Evolutionary conservation across 2,329 filamentous ascomycete species (phyloP), one percentile per base, ranked within the genome.

Genomic region (Colletotrichum gloeosporioides): DNA sequence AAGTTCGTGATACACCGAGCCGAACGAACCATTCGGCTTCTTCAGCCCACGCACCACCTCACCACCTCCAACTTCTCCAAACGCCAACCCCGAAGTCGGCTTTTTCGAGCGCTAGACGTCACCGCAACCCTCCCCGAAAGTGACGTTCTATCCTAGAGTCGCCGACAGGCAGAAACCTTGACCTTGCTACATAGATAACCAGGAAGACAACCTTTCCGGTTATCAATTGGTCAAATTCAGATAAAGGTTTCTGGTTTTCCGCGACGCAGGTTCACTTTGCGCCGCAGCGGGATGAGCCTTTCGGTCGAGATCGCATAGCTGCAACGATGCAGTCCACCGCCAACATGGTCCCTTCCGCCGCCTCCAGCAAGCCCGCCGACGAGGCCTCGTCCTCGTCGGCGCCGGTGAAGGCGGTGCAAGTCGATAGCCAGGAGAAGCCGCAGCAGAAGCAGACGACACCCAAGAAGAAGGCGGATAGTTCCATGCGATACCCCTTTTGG

Each of bases 401-500:
- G 36, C 36, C 73, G 18, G 32, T 69, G 57, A 73, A 64, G 34
- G n/a, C 65, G 69, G 63, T 31, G 27, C 69, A 73, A 57, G 9
- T 34, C 12, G 69, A 67, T 15, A 59, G 4, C 12, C 53, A 64
- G 39, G 69, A 76, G 55, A 77, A 68, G 59, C 65, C 44, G 63
- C 72, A 49, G 27, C 63, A 76, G 65, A 34, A 62, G 67, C 74
- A 72, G 61, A 55, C 39, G 15, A 69, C 34, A 44, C 75, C 77
- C 36, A 81, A 81, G 73, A 83, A 85, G 80, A 86, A 87, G 81
- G 86, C 87, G 78, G 81, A 83, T 77, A 83, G 80, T 36, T 79
- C 86, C 4, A 83, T 90, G 57, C 86, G 87, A 77, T 96, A 96
- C 86, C 95, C 95, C 12, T 96, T 96, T 86, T 99, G 96, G 97